These are phyloP conservation scores for Pelagophyceae sp. DNA, from an alignment of 352 stramenopile genomes.

Conservation along the genomic window DNA sequence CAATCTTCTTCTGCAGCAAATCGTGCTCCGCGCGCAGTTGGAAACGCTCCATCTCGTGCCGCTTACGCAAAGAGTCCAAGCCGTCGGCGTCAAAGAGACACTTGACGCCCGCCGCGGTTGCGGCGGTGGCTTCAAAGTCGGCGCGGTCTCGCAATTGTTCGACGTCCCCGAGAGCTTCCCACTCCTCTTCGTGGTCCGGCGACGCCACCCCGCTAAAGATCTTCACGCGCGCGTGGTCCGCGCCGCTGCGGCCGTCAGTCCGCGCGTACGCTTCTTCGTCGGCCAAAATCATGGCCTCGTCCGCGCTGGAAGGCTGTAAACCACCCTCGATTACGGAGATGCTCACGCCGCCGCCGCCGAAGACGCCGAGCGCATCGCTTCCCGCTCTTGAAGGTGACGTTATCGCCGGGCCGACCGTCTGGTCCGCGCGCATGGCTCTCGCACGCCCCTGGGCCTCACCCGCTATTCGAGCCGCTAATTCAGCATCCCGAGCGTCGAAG, in stretches of 20 bases:
- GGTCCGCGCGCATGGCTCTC: neutral
- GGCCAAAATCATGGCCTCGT: neutral
- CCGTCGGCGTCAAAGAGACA: neutral
- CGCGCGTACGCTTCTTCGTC: neutral
- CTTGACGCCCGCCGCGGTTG: neutral
- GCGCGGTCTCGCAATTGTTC: slow-evolving; percentile 10
- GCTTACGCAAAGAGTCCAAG: neutral
- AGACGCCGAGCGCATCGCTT: neutral
- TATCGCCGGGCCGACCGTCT: neutral
- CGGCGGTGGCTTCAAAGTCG: neutral
- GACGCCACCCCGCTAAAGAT: slow-evolving; percentile 14
- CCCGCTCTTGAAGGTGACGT: too few relatives aligned
- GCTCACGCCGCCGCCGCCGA: neutral
- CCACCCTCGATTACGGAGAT: slow-evolving; percentile 10
- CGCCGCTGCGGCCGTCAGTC: neutral
- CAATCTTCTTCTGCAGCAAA: slow-evolving; percentile 13
- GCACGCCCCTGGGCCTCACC: neutral
- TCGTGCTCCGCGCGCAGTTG: slow-evolving; percentile 22
- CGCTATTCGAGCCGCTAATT: neutral
- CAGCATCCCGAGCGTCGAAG: neutral
- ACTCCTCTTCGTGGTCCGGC: slow-evolving; percentile 21
- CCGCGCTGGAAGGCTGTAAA: neutral
- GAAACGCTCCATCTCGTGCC: neutral
- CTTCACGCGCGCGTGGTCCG: slow-evolving; percentile 20
- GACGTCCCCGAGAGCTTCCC: slow-evolving; percentile 17